Base-by-base conservation (phyloP, 306 rosid genomes). In the Chamaecrista fasciculata region DNA sequence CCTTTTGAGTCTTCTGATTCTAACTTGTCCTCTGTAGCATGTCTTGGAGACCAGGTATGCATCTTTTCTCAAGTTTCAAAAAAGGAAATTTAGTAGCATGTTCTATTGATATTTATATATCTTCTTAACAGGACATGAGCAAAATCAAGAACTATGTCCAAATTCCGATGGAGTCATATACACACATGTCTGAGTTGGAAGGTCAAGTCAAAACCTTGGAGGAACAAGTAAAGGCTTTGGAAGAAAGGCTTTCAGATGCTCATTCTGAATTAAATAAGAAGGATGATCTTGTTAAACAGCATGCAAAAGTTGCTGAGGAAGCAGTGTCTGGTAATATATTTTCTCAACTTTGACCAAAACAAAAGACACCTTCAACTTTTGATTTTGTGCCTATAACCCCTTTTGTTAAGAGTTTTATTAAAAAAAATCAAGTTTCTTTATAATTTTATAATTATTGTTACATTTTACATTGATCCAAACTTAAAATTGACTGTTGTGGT, bases 281-380 rank as follows among this genome's bases (percentile, higher is more conserved):
- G 83, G 97, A 90, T 26, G 78, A 59, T 78, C 62, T 90, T 59
- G 91, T 86, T 18, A 90, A 86, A 76, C 98, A 93, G 77, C 98
- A 93, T 72, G 91, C 87, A 16, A 93, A 90, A 83, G 98, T 93
- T 75, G 94, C 98, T 6, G 98, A 93, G 86, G 98, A 93, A 81
- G 98, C 97, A 24, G 97, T 93, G 64, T 90, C 96, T 53, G 98
- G 98, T 89, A 72, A 68, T 68, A 49, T 36, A n/a, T n/a, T n/a
- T n/a, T n/a, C n/a, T n/a, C n/a, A n/a, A n/a, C n/a, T n/a, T n/a
- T n/a, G n/a, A n/a, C n/a, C n/a, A n/a, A n/a, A n/a, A n/a, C n/a
- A n/a, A n/a, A n/a, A n/a, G n/a, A n/a, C n/a, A n/a, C n/a, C n/a
- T n/a, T n/a, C n/a, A n/a, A n/a, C n/a, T n/a, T n/a, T n/a, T n/a